These are phyloP conservation scores for Alternaria triticina DNA, from an alignment of 2,329 filamentous ascomycete species.

Conservation along the genomic window DNA sequence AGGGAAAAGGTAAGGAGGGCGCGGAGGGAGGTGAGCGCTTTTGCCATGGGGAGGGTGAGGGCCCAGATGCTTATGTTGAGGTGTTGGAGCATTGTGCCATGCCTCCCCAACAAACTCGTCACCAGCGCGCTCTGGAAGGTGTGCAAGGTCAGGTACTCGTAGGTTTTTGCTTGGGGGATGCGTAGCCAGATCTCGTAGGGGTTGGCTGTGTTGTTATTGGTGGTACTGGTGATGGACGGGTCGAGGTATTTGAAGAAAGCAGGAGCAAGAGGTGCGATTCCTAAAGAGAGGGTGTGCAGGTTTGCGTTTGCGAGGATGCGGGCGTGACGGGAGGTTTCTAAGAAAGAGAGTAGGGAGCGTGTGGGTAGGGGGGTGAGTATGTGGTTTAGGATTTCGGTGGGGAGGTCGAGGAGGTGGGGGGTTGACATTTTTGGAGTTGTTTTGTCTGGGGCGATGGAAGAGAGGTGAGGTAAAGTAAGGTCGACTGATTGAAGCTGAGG, in stretches of 20 bases:
- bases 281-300: constrained; percentile 74
- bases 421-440: constrained; percentile 17
- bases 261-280: constrained; percentile 61
- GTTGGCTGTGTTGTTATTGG: neutral
- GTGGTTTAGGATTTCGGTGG: constrained; percentile 42
- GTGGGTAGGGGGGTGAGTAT: constrained; percentile 43
- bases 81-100: constrained; percentile 29
- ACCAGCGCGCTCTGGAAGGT: too few species aligned
- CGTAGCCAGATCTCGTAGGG: constrained; percentile 2
- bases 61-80: constrained; percentile 41
- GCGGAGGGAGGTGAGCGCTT: constrained; percentile 24
- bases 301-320: constrained; percentile 39
- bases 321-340: constrained; percentile 35
- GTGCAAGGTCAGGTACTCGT: constrained; percentile 28
- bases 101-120: too few species aligned
- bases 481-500: neutral
- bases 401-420: constrained; percentile 30
- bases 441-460: neutral
- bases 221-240: constrained; percentile 46
- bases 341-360: constrained; percentile 42
- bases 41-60: constrained; percentile 29
- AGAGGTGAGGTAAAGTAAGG: neutral
- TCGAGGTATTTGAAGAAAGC: neutral
- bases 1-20: constrained; percentile 33
- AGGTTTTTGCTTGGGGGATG: constrained; percentile 16